Base-by-base conservation (phyloP, 495 filamentous ascomycete genomes). In the Xylaria sp. region DNA sequence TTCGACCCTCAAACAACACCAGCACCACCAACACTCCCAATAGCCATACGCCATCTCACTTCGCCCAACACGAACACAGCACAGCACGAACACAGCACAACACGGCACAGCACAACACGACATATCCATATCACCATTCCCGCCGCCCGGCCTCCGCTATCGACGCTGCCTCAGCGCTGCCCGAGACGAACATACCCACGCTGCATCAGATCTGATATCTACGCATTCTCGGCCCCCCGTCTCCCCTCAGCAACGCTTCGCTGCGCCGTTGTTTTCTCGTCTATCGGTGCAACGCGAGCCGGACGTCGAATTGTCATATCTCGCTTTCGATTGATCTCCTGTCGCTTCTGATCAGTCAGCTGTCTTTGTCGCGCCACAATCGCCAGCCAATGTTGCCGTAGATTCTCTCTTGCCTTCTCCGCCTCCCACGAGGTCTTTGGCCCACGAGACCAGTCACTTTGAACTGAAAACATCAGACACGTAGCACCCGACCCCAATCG, bases 341-440 rank as follows among this genome's bases (percentile, higher is more conserved):
- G 15, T 50, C 35, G 19, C 15, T 59, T 68, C 66, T 33, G 17
- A 59, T 44, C 50, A 14, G 35, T 58, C 52, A 37, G 19, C 52
- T 35, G 37, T n/a, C 24, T 44, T 31, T 35, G 50, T 44, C 52
- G 37, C 52, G 24, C 64, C 19, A 55, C 11, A 67, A 35, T 26
- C 48, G 48, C 31, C 24, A 15, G 46, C 62, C 17, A 50, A 35
- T 67, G 46, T 35, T 19, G 48, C 48, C 29, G 64, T 40, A 41
- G 35, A 55, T 41, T 29, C 9, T 3, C 3, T 31, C 43, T 26
- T 37, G 11, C 9, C 68, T 24, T 33, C 24, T 33, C 9, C 35
- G 44, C 44, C 67, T 59, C 61, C 50, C 31, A 63, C 57, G 68
- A 62, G 33, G 44, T 44, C 63, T 55, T 55, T 69, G 68, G 57